Conservation (phyloP, 2,329 filamentous ascomycete species). For the Rhinocladiella mackenziei region DNA sequence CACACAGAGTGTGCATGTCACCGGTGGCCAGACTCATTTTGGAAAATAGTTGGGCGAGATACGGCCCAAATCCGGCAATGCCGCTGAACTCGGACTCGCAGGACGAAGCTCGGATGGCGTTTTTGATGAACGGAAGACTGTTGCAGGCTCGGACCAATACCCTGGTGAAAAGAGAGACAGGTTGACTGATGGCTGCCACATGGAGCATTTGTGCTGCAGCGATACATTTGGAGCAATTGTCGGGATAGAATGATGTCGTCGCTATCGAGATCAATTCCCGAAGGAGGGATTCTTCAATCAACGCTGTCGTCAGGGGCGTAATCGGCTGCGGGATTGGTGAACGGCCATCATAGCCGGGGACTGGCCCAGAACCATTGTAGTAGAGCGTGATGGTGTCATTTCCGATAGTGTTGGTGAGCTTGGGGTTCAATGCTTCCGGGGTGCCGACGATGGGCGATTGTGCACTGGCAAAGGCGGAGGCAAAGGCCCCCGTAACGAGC, state of each 20-base stretch:
- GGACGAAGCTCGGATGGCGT: slow-evolving; percentile 21
- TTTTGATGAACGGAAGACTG: slow-evolving; percentile 16
- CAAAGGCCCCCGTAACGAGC: slow-evolving; percentile 12
- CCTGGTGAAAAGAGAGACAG: slow-evolving; percentile 23
- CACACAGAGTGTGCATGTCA: slow-evolving; percentile 27
- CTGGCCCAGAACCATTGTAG: slow-evolving; percentile 30
- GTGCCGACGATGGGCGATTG: slow-evolving; percentile 14
- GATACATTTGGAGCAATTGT: slow-evolving; percentile 29
- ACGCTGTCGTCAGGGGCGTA: slow-evolving; percentile 21
- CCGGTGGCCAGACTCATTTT: slow-evolving; percentile 28
- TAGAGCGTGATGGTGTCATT: slow-evolving; percentile 27
- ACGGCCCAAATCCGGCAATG: slow-evolving; percentile 24
- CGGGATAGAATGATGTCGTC: slow-evolving; percentile 17
- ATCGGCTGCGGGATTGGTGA: slow-evolving; percentile 27
- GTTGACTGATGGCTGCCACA: slow-evolving; percentile 26
- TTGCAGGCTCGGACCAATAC: slow-evolving; percentile 27
- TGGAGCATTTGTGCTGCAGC: slow-evolving; percentile 28
- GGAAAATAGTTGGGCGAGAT: slow-evolving; percentile 29
- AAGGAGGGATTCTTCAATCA: slow-evolving; percentile 23
- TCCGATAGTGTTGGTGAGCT: slow-evolving; percentile 28
- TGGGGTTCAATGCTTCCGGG: slow-evolving; percentile 26
- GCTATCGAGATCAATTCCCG: slow-evolving; percentile 25
- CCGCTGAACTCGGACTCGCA: slow-evolving; percentile 26
- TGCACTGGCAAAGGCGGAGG: slow-evolving; percentile 5
- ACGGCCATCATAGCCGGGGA: slow-evolving; percentile 25